Evolutionary conservation across 73 alveolate genomes (phyloP).

Genomic region (Paramecium bursaria): DNA sequence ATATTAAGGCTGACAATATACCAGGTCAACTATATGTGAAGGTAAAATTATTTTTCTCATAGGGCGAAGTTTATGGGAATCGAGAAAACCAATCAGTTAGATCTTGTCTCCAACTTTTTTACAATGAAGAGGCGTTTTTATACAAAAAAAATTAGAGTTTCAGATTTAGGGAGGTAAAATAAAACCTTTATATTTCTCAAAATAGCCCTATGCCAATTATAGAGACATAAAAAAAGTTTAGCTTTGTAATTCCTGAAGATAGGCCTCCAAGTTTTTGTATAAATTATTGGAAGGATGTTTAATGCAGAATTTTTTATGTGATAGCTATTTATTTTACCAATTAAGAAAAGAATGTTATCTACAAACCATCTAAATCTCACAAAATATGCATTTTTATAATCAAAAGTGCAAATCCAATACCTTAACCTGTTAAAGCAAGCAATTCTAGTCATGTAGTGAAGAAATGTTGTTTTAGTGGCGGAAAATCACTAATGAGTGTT

Average conservation of each 20-base stretch:
- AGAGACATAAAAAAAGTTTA: constrained; percentile 35
- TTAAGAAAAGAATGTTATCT: too few relatives aligned
- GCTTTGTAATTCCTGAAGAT: constrained; percentile 8
- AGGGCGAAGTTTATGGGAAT: background rate
- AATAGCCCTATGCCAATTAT: constrained; percentile 1
- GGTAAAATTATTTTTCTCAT: background rate
- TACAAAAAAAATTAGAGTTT: constrained; percentile 4
- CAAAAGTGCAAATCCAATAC: too few relatives aligned
- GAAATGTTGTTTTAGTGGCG: too few relatives aligned
- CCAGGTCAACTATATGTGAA: constrained; percentile 36
- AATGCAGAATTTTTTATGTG: constrained; percentile 28
- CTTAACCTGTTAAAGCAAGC: too few relatives aligned
- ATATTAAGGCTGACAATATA: background rate
- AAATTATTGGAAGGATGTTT: constrained; percentile 9
- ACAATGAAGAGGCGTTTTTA: constrained; percentile 7
- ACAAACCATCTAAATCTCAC: too few relatives aligned
- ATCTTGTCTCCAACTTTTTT: background rate
- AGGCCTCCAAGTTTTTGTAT: constrained; percentile 27
- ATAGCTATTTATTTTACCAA: too few relatives aligned
- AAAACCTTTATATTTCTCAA: background rate
- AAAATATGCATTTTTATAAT: too few relatives aligned
- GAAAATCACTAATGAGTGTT: too few relatives aligned
- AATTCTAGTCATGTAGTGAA: too few relatives aligned
- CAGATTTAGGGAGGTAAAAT: constrained; percentile 55
- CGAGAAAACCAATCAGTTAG: constrained; percentile 40